Evolutionary conservation across 768 basidiomycete genomes (phyloP).

Genomic region (Auriscalpium vulgare): DNA sequence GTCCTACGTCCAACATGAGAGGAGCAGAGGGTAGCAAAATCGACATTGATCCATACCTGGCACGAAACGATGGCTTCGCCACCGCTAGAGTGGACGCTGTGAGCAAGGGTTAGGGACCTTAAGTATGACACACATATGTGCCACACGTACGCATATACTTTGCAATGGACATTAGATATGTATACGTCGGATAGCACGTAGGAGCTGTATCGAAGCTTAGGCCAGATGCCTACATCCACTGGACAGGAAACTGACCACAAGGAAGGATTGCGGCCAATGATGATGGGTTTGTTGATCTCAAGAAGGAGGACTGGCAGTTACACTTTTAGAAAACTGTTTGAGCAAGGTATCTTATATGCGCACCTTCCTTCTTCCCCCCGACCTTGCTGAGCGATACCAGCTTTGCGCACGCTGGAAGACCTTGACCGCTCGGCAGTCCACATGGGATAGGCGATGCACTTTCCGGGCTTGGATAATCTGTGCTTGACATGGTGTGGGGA

Average conservation of each 20-base stretch:
- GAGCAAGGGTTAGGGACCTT: background rate
- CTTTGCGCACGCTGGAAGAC: slow-evolving; percentile 49
- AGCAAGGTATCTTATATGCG: background rate
- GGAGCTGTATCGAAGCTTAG: slow-evolving; percentile 24
- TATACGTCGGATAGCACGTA: slow-evolving; percentile 57
- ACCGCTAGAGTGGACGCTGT: slow-evolving; percentile 58
- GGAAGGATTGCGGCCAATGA: slow-evolving; percentile 65
- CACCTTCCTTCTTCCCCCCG: slow-evolving; percentile 65
- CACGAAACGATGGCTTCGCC: slow-evolving; percentile 76
- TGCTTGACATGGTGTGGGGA: too few species aligned
- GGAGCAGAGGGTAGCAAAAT: background rate
- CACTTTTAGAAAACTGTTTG: background rate
- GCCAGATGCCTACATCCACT: too few species aligned
- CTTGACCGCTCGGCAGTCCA: too few species aligned
- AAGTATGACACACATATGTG: background rate
- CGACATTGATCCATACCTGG: slow-evolving; percentile 37
- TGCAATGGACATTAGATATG: slow-evolving; percentile 69
- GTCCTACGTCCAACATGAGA: slow-evolving; percentile 38
- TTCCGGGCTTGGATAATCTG: too few species aligned
- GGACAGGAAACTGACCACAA: slow-evolving; percentile 39
- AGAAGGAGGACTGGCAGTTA: slow-evolving; percentile 45
- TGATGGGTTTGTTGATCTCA: slow-evolving; percentile 52
- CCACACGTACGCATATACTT: slow-evolving; percentile 62
- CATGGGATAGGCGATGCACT: too few species aligned
- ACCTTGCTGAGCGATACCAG: slow-evolving; percentile 44